Percentiles rank a stretch among this genome's conserved stretches.
These are phyloP conservation scores for Ceratobasidium sp. DNA, from an alignment of 1,284 basidiomycete species.

Conservation along the genomic window DNA sequence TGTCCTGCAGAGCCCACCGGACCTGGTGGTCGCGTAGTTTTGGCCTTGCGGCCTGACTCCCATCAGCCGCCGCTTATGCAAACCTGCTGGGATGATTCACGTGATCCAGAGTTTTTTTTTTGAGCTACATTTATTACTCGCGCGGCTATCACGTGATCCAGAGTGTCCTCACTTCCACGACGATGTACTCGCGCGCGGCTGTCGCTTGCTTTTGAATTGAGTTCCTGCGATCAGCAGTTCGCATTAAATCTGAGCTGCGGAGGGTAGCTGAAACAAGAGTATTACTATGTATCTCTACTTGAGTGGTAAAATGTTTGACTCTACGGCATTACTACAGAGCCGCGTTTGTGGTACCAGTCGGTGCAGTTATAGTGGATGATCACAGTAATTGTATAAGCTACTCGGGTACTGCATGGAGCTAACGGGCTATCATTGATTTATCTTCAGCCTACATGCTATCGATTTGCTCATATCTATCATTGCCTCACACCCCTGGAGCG, in stretches of 20 bases:
- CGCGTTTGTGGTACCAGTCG: neutral
- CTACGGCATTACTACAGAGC: neutral
- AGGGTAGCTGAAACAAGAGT: neutral
- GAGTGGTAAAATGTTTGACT: too few relatives aligned
- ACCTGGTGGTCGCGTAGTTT: too few relatives aligned
- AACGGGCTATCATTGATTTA: neutral
- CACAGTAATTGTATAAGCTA: neutral
- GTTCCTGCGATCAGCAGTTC: neutral
- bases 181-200: slow-evolving; percentile 27
- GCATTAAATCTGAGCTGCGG: neutral
- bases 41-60: too few relatives aligned
- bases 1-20: too few relatives aligned
- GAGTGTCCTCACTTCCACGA: slow-evolving; percentile 8
- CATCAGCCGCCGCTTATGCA: too few relatives aligned
- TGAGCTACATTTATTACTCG: too few relatives aligned
- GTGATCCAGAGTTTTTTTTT: too few relatives aligned
- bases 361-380: neutral
- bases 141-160: neutral
- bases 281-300: neutral
- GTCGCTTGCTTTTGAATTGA: slow-evolving; percentile 18
- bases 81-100: too few relatives aligned
- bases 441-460: too few relatives aligned
- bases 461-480: too few relatives aligned
- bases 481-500: too few relatives aligned
- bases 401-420: neutral